These are phyloP conservation scores for Cercospora sp. DNA, from an alignment of 2,329 filamentous ascomycete species.

Conservation along the genomic window DNA sequence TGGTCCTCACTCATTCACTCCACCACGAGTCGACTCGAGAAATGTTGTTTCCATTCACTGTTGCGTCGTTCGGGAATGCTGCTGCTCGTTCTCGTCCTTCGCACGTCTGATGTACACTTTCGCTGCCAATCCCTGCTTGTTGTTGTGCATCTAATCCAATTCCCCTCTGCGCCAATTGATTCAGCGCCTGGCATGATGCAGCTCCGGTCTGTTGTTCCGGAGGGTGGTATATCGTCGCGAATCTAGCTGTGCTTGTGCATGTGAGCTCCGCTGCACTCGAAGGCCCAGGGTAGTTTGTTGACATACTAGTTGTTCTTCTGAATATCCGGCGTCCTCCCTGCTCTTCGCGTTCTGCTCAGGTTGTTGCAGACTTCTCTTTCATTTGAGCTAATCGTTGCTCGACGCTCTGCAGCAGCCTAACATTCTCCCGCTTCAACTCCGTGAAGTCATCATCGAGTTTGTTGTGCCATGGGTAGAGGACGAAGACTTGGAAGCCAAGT, in stretches of 20 bases:
- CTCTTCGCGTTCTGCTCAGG: not conserved
- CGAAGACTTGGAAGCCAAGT: slow-evolving; percentile 30
- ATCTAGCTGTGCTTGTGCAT: not conserved
- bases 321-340: too few relatives aligned
- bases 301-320: too few relatives aligned
- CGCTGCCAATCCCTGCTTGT: not conserved
- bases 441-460: slow-evolving; percentile 31
- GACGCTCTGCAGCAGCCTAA: slow-evolving; percentile 18
- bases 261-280: not conserved
- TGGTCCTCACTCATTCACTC: not conserved
- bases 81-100: not conserved
- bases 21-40: not conserved
- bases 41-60: not conserved
- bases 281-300: too few relatives aligned
- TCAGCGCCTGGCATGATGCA: not conserved
- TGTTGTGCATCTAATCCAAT: not conserved
- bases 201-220: not conserved
- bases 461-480: slow-evolving; percentile 33
- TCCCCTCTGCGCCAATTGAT: not conserved
- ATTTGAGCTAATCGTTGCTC: slow-evolving; percentile 8
- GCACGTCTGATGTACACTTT: not conserved
- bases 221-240: not conserved
- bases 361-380: not conserved
- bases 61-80: not conserved
- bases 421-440: slow-evolving; percentile 27